These are phyloP conservation scores for Micractinium sp. DNA, from an alignment of 139 green algal species.

Conservation along the genomic window DNA sequence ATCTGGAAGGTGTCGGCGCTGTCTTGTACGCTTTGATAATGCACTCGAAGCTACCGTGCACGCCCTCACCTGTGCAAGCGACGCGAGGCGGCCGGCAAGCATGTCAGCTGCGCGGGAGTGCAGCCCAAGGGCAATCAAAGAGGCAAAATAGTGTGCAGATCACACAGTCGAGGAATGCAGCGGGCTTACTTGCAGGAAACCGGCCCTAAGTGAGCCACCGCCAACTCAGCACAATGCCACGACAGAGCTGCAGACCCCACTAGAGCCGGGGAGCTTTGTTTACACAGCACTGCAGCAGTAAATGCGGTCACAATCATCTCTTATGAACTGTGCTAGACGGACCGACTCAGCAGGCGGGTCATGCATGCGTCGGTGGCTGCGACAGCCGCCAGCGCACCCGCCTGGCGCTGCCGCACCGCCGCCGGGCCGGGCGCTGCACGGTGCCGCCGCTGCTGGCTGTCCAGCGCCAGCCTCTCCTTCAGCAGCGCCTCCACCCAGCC, in stretches of 20 bases:
- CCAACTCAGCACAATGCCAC: neutral
- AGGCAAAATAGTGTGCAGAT: neutral
- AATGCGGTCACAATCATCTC: too few relatives aligned
- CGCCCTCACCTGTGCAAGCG: neutral
- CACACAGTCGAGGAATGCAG: neutral
- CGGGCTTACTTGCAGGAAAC: neutral
- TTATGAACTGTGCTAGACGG: neutral
- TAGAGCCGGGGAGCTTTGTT: too few relatives aligned
- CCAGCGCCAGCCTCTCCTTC: slow-evolving; percentile 20
- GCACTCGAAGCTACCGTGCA: too few relatives aligned
- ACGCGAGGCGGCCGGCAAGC: neutral
- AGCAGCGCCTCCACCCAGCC: slow-evolving; percentile 33
- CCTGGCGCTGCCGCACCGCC: neutral
- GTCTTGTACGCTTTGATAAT: neutral
- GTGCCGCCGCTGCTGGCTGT: neutral
- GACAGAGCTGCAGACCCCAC: neutral
- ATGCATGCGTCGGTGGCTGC: slow-evolving; percentile 13
- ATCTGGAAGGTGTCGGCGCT: neutral
- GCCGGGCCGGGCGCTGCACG: neutral
- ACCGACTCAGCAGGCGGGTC: neutral
- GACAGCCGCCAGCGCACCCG: neutral
- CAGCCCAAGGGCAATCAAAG: neutral
- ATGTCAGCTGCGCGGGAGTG: neutral
- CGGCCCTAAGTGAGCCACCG: neutral
- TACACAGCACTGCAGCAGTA: too few relatives aligned